Evolutionary conservation across 306 rosid genomes (phyloP), one percentile per base, ranked within the genome.

Genomic region (Dalbergia cultrata): DNA sequence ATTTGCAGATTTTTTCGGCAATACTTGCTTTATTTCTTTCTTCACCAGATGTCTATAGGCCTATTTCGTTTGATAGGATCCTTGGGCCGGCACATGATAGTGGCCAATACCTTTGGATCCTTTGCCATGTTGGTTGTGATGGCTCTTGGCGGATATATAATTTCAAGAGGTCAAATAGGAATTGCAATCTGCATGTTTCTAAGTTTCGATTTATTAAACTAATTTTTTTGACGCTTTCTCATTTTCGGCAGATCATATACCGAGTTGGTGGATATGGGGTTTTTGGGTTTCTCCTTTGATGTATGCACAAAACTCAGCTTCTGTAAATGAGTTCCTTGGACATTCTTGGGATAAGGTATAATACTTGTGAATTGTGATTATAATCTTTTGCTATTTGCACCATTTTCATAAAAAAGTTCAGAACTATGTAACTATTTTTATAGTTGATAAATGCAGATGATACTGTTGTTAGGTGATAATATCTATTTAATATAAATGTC

Each of bases 251-350:
- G 98, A 92, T 82, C 88, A 43, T 47, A 86, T 96, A 67, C 98
- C 99, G 17, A 88, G 49, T 54, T 96, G 99, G 99, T 96, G 99
- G 99, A 86, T 96, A 69, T 96, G 99, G 99, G 99, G 99, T 73
- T 96, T 87, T 88, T 96, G 97, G 97, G 54, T 94, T 88, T 96
- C 99, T 79, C 99, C 99, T 75, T 90, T 96, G 92, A 93, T 92
- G 98, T 96, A 93, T 85, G 94, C 94, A 56, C 99, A 96, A 84
- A 90, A 89, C 86, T 88, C 98, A 64, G 99, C 95, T 69, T 90
- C 99, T 77, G 97, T 88, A 47, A 93, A 96, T 83, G 99, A 96
- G 86, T 96, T 96, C 85, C 97, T 83, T 63, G 99, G 99, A 70
- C 99, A 96, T 83, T 88, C 98, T 75, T 96, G 99, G 99, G 86